These are phyloP conservation scores for Debaryomyces nepalensis DNA, from an alignment of 1,139 yeast genomes.

Conservation along the genomic window DNA sequence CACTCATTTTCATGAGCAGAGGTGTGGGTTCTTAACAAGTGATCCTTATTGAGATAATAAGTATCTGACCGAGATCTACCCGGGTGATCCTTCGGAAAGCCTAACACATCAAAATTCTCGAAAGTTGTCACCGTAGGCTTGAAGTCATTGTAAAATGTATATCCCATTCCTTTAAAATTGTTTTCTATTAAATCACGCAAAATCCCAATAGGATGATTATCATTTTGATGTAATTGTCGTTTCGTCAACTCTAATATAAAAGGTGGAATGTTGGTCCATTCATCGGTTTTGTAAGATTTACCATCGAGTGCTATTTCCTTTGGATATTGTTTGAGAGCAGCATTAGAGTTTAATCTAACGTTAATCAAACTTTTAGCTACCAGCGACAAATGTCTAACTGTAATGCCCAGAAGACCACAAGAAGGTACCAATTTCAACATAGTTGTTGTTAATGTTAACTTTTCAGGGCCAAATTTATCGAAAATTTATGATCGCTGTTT, in stretches of 20 bases:
- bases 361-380: not conserved
- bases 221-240: constrained; percentile 72
- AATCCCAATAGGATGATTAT: constrained; percentile 88
- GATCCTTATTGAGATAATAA: constrained; percentile 75
- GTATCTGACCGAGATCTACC: constrained; percentile 94
- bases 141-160: constrained; percentile 80
- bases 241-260: constrained; percentile 71
- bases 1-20: constrained; percentile 95
- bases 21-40: constrained; percentile 87
- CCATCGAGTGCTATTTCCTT: constrained; percentile 52
- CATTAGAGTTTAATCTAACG: not conserved
- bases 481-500: constrained; percentile 6
- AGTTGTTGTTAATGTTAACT: not conserved
- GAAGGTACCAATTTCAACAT: constrained; percentile 6
- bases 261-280: constrained; percentile 86
- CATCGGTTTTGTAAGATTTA: constrained; percentile 62
- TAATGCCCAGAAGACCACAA: not conserved
- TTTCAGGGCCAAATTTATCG: not conserved
- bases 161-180: constrained; percentile 68
- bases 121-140: constrained; percentile 80
- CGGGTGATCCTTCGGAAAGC: constrained; percentile 91
- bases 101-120: constrained; percentile 89
- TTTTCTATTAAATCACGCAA: constrained; percentile 73
- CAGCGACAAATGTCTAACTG: not conserved
- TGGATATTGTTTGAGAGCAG: constrained; percentile 23